Evolutionary conservation across 257 asterid genomes (phyloP).

Genomic region (Petunia secreta): DNA sequence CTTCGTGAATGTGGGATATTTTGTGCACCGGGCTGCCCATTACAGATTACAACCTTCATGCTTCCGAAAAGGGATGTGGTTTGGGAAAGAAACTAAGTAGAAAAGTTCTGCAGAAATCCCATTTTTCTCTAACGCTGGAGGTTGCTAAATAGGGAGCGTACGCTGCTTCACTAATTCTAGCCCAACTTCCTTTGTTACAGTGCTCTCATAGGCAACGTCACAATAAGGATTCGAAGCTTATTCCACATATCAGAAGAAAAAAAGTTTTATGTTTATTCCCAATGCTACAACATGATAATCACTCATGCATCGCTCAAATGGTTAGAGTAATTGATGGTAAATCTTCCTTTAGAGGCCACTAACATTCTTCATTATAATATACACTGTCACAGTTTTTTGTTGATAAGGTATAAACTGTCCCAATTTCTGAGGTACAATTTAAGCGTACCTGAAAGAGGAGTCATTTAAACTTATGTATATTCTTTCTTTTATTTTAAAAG

Average conservation of each 20-base stretch:
- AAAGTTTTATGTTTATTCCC: not conserved
- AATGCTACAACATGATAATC: constrained; percentile 12
- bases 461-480: not conserved
- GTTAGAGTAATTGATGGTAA: constrained; percentile 7
- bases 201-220: constrained; percentile 8
- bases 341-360: constrained; percentile 6
- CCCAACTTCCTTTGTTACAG: not conserved
- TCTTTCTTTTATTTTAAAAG: not conserved
- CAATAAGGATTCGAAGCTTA: not conserved
- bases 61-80: not conserved
- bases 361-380: not conserved
- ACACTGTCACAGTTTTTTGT: not conserved
- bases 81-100: no score
- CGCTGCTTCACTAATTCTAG: not conserved
- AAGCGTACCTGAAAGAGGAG: not conserved
- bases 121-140: not conserved
- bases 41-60: not conserved
- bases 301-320: not conserved
- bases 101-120: no score
- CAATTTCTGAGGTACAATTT: constrained; percentile 9
- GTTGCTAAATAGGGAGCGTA: not conserved
- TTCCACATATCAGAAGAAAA: no score
- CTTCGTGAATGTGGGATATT: no score
- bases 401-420: not conserved
- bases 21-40: no score